Evolutionary conservation across 1,284 basidiomycete species (phyloP).

Genomic region (Ceratobasidium sp.): DNA sequence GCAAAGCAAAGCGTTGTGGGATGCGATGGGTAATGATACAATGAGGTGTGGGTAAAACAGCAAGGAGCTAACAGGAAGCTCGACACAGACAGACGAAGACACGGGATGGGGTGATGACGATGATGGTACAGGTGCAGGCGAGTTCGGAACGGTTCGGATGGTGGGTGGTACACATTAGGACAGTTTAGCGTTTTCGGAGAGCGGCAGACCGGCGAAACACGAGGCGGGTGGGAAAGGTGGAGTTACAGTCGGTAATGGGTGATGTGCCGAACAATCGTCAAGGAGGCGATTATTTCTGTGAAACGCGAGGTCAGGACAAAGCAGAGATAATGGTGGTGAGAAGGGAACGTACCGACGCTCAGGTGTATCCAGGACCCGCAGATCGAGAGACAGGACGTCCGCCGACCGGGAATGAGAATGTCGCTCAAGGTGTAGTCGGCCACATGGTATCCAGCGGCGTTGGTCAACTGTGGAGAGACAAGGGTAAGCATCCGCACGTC

Average conservation of each 20-base stretch:
- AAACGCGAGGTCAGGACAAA: neutral
- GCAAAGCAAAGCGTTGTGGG: neutral
- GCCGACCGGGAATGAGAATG: slow-evolving; percentile 34
- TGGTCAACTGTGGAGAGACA: slow-evolving; percentile 32
- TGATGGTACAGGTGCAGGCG: slow-evolving; percentile 15
- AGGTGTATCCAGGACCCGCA: slow-evolving; percentile 36
- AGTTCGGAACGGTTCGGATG: neutral
- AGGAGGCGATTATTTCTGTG: slow-evolving; percentile 36
- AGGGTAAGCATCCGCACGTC: neutral
- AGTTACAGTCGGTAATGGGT: slow-evolving; percentile 34
- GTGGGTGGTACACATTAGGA: slow-evolving; percentile 19
- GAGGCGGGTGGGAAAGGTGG: no score
- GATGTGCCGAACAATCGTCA: slow-evolving; percentile 38
- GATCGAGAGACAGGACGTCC: slow-evolving; percentile 23
- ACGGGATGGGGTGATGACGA: neutral
- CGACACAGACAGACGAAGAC: neutral
- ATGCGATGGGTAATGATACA: slow-evolving; percentile 24
- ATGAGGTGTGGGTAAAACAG: neutral
- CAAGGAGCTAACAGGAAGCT: no score
- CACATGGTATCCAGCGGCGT: slow-evolving; percentile 36
- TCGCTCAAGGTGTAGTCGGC: slow-evolving; percentile 35
- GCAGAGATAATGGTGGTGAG: neutral
- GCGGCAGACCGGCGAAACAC: neutral
- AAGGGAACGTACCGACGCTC: slow-evolving; percentile 13
- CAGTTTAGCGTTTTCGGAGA: slow-evolving; percentile 14